phyloP scores from a whole-genome alignment of 1,284 basidiomycete species.

The Mycena citricolor region DNA sequence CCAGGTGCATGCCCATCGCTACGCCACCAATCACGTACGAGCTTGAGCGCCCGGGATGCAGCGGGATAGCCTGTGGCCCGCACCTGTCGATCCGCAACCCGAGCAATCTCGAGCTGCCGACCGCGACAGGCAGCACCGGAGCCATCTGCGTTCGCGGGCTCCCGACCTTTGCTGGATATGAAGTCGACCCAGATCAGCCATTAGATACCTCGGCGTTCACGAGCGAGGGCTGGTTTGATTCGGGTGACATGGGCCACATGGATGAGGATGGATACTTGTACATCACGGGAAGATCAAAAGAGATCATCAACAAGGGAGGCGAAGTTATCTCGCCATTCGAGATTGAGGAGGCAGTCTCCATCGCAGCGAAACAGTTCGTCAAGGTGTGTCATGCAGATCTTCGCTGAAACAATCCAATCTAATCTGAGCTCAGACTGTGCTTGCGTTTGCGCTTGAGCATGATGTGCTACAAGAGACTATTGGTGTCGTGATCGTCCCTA shows the following conservation, averaged over 20 bases:
- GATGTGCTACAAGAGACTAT: constrained; percentile 47
- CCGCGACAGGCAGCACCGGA: constrained; percentile 37
- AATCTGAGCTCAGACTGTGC: constrained; percentile 28
- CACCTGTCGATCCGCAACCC: constrained; percentile 46
- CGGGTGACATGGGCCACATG: constrained; percentile 64
- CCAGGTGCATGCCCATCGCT: constrained; percentile 52
- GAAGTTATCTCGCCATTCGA: constrained; percentile 72
- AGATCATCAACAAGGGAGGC: constrained; percentile 64
- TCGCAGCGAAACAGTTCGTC: constrained; percentile 40
- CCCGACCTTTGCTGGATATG: constrained; percentile 48
- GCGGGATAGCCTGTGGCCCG: constrained; percentile 48
- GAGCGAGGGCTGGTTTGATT: constrained; percentile 53
- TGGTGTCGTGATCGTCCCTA: constrained; percentile 41
- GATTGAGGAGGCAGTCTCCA: constrained; percentile 47
- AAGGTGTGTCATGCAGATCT: constrained; percentile 29
- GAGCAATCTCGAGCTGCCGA: constrained; percentile 36
- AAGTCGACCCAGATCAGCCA: constrained; percentile 37
- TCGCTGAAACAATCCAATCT: not conserved
- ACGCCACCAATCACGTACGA: constrained; percentile 43
- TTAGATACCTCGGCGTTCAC: constrained; percentile 46
- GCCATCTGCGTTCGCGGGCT: constrained; percentile 46
- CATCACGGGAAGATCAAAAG: constrained; percentile 59
- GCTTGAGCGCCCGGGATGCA: constrained; percentile 47
- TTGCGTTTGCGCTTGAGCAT: constrained; percentile 45
- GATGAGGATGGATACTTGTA: constrained; percentile 61